A percentile compares a stretch with the other conserved stretches of the same genome.
Conservation (phyloP, 768 basidiomycete genomes). For the Russula compacta region DNA sequence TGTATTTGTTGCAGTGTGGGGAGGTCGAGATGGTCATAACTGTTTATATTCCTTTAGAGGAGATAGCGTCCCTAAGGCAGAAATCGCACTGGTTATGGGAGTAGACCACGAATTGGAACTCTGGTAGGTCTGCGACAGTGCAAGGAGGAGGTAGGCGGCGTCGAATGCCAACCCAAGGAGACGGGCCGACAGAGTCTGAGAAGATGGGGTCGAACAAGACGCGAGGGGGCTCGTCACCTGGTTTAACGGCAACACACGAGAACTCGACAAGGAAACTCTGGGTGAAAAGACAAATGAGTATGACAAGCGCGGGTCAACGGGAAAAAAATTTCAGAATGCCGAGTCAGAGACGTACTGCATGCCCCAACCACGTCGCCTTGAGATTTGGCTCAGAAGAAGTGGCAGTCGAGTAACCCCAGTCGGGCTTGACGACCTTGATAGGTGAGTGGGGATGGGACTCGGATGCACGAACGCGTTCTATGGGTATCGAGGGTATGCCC, state of each 20-base stretch:
- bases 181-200: slow-evolving; percentile 27
- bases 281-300: not conserved
- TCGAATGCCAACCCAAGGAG: slow-evolving; percentile 26
- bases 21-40: slow-evolving; percentile 38
- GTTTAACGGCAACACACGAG: slow-evolving; percentile 10
- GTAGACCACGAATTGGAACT: slow-evolving; percentile 32
- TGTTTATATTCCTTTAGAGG: slow-evolving; percentile 7
- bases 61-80: not conserved
- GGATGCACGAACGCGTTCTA: slow-evolving; percentile 19
- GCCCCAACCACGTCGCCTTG: slow-evolving; percentile 32
- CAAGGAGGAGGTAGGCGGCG: slow-evolving; percentile 31
- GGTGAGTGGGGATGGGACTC: slow-evolving; percentile 11
- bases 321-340: not conserved
- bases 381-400: slow-evolving; percentile 8
- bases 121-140: slow-evolving; percentile 30
- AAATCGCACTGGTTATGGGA: slow-evolving; percentile 37
- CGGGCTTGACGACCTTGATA: slow-evolving; percentile 24
- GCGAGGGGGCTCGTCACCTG: slow-evolving; percentile 21
- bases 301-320: not conserved
- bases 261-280: slow-evolving; percentile 28
- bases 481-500: slow-evolving; percentile 11
- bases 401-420: slow-evolving; percentile 18
- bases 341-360: slow-evolving; percentile 25
- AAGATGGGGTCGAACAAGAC: slow-evolving; percentile 38
- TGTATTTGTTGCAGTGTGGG: slow-evolving; percentile 26